Evolutionary conservation across 1,139 yeast genomes (phyloP).

Genomic region (Yamadazyma conglobata): DNA sequence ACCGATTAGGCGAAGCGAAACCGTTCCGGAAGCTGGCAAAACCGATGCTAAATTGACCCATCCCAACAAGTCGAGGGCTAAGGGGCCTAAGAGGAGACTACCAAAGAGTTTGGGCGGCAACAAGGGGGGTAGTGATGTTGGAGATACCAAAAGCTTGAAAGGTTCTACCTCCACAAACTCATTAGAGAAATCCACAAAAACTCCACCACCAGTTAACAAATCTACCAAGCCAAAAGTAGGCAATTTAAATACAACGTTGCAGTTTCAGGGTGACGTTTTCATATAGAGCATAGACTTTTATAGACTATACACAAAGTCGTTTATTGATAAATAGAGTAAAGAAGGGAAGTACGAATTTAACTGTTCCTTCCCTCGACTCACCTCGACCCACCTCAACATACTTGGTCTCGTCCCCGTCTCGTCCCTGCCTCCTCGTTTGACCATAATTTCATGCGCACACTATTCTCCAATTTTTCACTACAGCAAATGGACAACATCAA

Average conservation of each 20-base stretch:
- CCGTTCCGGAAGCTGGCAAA: conserved; percentile 6
- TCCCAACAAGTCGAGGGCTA: conserved; percentile 58
- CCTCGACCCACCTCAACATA: no score
- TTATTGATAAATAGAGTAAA: no score
- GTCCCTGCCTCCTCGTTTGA: no score
- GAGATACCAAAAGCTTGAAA: conserved; percentile 2
- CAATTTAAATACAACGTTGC: conserved; percentile 25
- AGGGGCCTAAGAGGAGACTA: conserved; percentile 72
- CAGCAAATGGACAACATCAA: conserved; percentile 1
- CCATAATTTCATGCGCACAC: no score
- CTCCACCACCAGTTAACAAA: conserved; percentile 31
- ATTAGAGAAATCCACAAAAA: conserved; percentile 11
- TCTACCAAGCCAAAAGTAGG: conserved; percentile 26
- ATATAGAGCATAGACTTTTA: conserved; percentile 17
- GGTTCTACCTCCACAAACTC: conserved; percentile 2
- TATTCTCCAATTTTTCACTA: not conserved
- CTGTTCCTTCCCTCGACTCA: no score
- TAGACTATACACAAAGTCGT: no score
- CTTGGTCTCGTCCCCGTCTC: no score
- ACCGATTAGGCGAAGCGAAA: conserved; percentile 5
- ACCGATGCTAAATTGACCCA: conserved; percentile 43
- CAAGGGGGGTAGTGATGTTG: no score
- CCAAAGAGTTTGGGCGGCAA: conserved; percentile 38
- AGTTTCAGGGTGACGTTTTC: conserved; percentile 34
- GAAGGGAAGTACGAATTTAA: no score